These are phyloP conservation scores for Heterobasidion occidentale DNA, from an alignment of 1,284 basidiomycete genomes.

Conservation along the genomic window DNA sequence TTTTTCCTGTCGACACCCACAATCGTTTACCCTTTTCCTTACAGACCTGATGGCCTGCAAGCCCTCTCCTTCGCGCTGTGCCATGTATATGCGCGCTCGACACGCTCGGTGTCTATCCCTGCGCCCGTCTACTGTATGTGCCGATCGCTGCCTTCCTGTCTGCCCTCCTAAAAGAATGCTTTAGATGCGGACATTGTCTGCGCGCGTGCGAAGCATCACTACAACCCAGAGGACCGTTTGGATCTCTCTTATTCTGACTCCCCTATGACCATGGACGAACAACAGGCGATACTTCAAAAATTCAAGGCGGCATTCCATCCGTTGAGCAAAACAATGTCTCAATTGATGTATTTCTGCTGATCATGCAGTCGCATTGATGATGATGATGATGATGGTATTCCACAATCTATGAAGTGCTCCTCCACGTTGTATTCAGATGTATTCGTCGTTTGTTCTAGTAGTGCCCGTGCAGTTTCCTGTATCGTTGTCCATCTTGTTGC, in stretches of 20 bases:
- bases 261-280: conserved; percentile 32
- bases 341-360: conserved; percentile 62
- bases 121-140: conserved; percentile 76
- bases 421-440: too few species aligned
- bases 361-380: background rate
- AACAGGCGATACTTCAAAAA: conserved; percentile 38
- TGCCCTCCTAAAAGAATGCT: background rate
- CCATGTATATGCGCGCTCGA: conserved; percentile 77
- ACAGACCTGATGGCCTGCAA: conserved; percentile 59
- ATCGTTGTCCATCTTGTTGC: too few species aligned
- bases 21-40: conserved; percentile 3
- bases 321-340: conserved; percentile 38
- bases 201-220: conserved; percentile 72
- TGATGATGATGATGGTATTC: background rate
- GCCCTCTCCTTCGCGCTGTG: conserved; percentile 69
- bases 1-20: background rate
- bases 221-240: conserved; percentile 44
- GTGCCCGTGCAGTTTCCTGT: too few species aligned
- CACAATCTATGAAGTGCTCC: too few species aligned
- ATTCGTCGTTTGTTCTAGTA: too few species aligned
- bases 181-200: conserved; percentile 82
- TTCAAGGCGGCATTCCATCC: conserved; percentile 52
- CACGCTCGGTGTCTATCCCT: conserved; percentile 77
- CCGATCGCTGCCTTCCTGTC: conserved; percentile 1
- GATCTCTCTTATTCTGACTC: conserved; percentile 47